Evolutionary conservation across 495 filamentous ascomycete species (phyloP), one percentile per base, ranked within the genome.

Genomic region (Evernia prunastri): DNA sequence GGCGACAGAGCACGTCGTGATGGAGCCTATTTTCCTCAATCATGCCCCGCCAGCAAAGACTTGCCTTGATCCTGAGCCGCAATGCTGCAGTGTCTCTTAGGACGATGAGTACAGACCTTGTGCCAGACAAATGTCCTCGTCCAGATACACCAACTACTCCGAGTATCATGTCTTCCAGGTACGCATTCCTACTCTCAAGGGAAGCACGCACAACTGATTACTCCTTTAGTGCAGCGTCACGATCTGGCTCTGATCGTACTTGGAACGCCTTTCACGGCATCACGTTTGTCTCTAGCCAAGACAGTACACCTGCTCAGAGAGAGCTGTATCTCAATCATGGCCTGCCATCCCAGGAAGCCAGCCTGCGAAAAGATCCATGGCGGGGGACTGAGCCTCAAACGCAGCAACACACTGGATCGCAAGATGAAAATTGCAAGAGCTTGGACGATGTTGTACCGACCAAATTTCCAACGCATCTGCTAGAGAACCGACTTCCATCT

Each of bases 251-350:
- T 25, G 53, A 63, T 33, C 53, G 53, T 56, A 45, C 61, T 5
- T 63, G 61, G 61, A 57, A 63, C 4, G 15, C 29, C 5, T n/a
- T 25, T 42, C 61, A 57, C 9, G 53, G 53, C 12, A 47, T 63
- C 29, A 43, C 5, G 3, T 63, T 63, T n/a, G 20, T 35, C 18
- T 51, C 37, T 18, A 37, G 6, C 1, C 27, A 42, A 8, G 25
- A 40, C 10, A 56, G 25, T 27, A n/a, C 47, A 33, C 4, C 49
- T 12, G 20, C 13, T 54, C 36, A 20, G 4, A 43, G 20, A 15
- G 17, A 4, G 43, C 40, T 25, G 25, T 6, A 31, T 43, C 40
- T 12, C 35, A 42, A 33, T 11, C 3, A 15, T 12, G 33, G 35
- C 45, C 23, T 17, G 23, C 31, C 12, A 8, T 40, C 42, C 20